Base-by-base conservation (phyloP, 768 basidiomycete genomes). In the Tulasnella sp. region DNA sequence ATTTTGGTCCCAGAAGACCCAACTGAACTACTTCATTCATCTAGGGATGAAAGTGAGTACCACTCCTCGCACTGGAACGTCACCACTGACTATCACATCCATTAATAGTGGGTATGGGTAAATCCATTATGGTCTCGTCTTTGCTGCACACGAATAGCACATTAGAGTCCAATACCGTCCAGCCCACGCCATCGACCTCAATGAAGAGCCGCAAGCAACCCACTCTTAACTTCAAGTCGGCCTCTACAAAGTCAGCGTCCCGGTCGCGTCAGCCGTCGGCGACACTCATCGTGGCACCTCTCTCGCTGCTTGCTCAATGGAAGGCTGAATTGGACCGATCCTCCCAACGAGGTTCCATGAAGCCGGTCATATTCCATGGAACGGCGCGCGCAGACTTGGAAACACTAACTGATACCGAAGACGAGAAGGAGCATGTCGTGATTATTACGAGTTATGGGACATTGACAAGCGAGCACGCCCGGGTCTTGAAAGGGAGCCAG, bases 401-500 rank as follows among this genome's bases (percentile, higher is more conserved):
- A 54, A 73, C 64, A 69, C 75, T 60, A 63, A 85, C 10, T 78
- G 81, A 56, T 26, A 67, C 67, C 38, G 76, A 77, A 44, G 80
- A 80, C 13, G 75, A 78, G n/a, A 80, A 78, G 2, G 73, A 75
- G 9, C 78, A 88, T 58, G 83, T 85, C 56, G 79, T 95, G n/a
- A 77, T 97, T 27, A 79, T 97, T 55, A 97, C 93, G 0, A 92
- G 88, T 23, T 98, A 97, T 66, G 94, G 94, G 0, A 85, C 86
- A 11, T 72, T 98, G 30, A 84, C 82, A n/a, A 91, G 89, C 21
- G 94, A 98, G 67, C 88, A 87, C 66, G 78, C 82, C 0, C 87
- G 84, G 69, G 26, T 26, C n/a, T 5, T 34, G 19, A 67, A 64
- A 43, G 55, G 69, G 66, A 60, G 64, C 10, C 17, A 60, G 48